These are phyloP conservation scores for Fraxinus cuspidata DNA, from an alignment of 257 asterid genomes.

Conservation along the genomic window DNA sequence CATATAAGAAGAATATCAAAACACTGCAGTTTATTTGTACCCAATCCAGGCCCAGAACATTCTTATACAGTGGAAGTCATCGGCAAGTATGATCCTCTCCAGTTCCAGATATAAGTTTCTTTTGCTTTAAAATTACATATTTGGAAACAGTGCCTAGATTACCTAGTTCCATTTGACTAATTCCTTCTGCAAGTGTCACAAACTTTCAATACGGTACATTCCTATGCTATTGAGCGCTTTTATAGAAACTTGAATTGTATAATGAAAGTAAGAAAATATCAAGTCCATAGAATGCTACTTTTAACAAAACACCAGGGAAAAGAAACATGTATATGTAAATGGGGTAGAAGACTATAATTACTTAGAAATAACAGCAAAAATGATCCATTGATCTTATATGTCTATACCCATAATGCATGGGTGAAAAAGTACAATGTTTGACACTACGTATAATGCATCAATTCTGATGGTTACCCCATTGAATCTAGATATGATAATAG, in stretches of 20 bases:
- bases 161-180: background rate
- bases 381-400: background rate
- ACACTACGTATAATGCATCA: background rate
- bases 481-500: background rate
- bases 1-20: background rate
- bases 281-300: background rate
- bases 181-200: background rate
- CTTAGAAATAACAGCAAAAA: constrained; percentile 5
- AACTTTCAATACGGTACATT: background rate
- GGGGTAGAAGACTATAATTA: background rate
- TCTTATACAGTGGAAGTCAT: constrained; percentile 1
- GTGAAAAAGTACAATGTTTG: background rate
- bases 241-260: constrained; percentile 8
- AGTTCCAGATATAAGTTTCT: constrained; percentile 5
- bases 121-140: background rate
- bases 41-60: background rate
- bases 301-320: background rate
- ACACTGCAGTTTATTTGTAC: background rate
- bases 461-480: background rate
- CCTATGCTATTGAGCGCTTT: background rate
- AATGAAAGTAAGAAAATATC: background rate
- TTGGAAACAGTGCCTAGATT: background rate
- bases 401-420: background rate
- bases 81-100: background rate
- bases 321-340: background rate